Evolutionary conservation across 108 stramenopile species (phyloP).

Genomic region (Conticribra guillardii): DNA sequence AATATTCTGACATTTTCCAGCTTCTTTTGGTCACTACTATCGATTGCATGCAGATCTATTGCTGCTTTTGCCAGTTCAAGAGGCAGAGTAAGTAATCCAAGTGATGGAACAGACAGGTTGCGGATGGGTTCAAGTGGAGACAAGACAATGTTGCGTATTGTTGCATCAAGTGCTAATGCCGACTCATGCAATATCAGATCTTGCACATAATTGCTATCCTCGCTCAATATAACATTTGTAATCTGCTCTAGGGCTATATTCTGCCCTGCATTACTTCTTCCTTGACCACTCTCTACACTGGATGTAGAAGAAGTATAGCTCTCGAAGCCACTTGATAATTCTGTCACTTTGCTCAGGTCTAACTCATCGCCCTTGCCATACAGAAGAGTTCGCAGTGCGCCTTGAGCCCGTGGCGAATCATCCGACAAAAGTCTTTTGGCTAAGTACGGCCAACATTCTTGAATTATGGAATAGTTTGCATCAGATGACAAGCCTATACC

Average conservation of each 20-base stretch:
- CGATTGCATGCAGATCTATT: slow-evolving; percentile 22
- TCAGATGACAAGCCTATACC: slow-evolving; percentile 86
- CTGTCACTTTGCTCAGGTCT: slow-evolving; percentile 43
- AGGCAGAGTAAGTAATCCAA: slow-evolving; percentile 17
- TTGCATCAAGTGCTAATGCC: slow-evolving; percentile 49
- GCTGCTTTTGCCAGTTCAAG: slow-evolving; percentile 29
- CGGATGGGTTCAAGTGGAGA: slow-evolving; percentile 42
- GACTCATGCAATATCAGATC: slow-evolving; percentile 49
- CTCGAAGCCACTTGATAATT: slow-evolving; percentile 63
- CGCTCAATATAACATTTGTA: slow-evolving; percentile 46
- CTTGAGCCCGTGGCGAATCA: slow-evolving; percentile 79
- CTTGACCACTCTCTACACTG: slow-evolving; percentile 34
- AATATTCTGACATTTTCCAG: slow-evolving; percentile 40
- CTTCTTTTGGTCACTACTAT: slow-evolving; percentile 22
- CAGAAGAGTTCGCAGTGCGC: slow-evolving; percentile 67
- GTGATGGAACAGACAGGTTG: slow-evolving; percentile 11
- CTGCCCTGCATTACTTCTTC: slow-evolving; percentile 32
- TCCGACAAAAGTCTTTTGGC: slow-evolving; percentile 85
- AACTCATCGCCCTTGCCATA: slow-evolving; percentile 55
- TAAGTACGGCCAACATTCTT: slow-evolving; percentile 89
- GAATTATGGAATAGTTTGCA: slow-evolving; percentile 86
- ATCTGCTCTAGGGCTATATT: slow-evolving; percentile 45
- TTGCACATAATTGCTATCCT: slow-evolving; percentile 53
- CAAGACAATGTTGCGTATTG: slow-evolving; percentile 33
- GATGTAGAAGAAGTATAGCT: slow-evolving; percentile 59